Evolutionary conservation across 2,329 filamentous ascomycete genomes (phyloP).

Genomic region (Helotiales sp.): DNA sequence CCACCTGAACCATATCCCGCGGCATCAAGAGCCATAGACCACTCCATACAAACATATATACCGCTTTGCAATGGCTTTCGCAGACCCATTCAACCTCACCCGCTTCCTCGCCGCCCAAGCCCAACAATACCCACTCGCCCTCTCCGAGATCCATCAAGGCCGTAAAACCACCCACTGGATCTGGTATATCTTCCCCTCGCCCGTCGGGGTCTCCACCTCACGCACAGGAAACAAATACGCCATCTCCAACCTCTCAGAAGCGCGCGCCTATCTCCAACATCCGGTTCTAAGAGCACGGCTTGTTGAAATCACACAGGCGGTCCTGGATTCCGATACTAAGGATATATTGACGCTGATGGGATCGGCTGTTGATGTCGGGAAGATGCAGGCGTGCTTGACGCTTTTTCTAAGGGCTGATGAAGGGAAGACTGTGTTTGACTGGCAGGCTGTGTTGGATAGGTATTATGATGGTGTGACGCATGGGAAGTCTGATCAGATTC

Average conservation of each 20-base stretch:
- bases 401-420: slow-evolving; percentile 1
- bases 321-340: neutral
- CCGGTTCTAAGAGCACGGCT: neutral
- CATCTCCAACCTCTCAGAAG: neutral
- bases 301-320: slow-evolving; percentile 6
- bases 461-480: neutral
- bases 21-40: too few relatives aligned
- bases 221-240: neutral
- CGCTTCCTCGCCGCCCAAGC: slow-evolving; percentile 7
- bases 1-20: too few relatives aligned
- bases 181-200: slow-evolving; percentile 9
- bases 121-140: neutral
- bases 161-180: slow-evolving; percentile 10
- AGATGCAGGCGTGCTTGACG: slow-evolving; percentile 10
- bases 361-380: neutral
- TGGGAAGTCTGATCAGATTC: neutral
- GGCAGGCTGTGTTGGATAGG: slow-evolving; percentile 4
- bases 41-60: too few relatives aligned
- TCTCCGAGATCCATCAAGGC: neutral
- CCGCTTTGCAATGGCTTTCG: slow-evolving; percentile 2
- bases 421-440: slow-evolving; percentile 2
- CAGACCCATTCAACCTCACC: neutral
- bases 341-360: neutral
- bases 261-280: slow-evolving; percentile 8
- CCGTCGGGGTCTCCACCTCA: neutral